Base-by-base conservation (phyloP, 2,329 filamentous ascomycete genomes). In the Fusarium nurragi region DNA sequence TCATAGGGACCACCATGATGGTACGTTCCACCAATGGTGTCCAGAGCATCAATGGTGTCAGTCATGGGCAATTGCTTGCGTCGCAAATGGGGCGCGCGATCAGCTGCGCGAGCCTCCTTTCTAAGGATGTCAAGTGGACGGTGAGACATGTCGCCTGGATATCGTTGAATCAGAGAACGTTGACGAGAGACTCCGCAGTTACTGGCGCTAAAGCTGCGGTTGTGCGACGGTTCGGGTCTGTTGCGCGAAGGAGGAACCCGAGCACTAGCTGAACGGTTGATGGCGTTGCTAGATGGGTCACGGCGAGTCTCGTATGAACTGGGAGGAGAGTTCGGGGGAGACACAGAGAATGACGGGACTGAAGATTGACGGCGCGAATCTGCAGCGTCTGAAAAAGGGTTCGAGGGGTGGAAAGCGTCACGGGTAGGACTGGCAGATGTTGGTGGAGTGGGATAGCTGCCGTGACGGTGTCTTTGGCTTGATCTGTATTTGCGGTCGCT, bases 1-100 rank as follows among this genome's bases (percentile, higher is more conserved):
- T 98, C 94, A 70, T 91, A 98, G 0, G 94, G 94, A 0, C 94
- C 94, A 65, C 90, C 92, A 71, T 98, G 94, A 76, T 97, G 94
- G 77, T 97, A 97, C 4, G 84, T 78, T 18, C 83, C 84, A 47
- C 86, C 85, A 37, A 83, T 76, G n/a, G 85, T 83, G 74, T 97
- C 94, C 2, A 98, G 86, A 6, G 82, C 80, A 75, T 97, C 94
- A 71, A 98, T 95, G 10, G 84, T 82, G 75, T 98, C 94, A 3
- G 92, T 85, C 23, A 88, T 86, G 16, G 90, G 83, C 70, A 88
- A 81, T 71, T 84, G 85, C 74, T 87, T 89, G 68, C 83, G 85
- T 74, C 88, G 90, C 69, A 84, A 84, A 44, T 91, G 83, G 74
- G 90, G 89, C 3, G 86, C 86, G 46, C 88, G 87, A 72, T 92